Base-by-base conservation (phyloP, 768 basidiomycete genomes). In the Panellus pusillus region DNA sequence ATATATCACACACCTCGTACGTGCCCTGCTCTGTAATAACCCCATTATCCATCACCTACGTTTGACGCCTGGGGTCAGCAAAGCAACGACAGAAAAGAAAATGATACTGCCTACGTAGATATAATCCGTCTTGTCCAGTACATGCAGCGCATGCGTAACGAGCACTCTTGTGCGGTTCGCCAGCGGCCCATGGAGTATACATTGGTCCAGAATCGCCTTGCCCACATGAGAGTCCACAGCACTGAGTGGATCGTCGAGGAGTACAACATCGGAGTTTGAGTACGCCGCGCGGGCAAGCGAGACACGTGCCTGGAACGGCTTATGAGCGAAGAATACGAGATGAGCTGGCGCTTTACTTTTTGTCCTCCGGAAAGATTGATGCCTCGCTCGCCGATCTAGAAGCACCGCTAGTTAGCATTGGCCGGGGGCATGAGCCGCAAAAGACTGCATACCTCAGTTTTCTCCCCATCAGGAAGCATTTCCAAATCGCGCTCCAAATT, bases 201-300 rank as follows among this genome's bases (percentile, higher is more conserved):
- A 87, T 37, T 85, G 71, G 17, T 88, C 80, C 4, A 89, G 60
- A 45, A 89, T 80, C 27, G 75, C 74, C 58, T 83, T 83, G 9
- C 86, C 85, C 5, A 91, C 89, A 59, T 87, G 83, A 0, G 88
- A 81, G 58, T 92, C 90, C 8, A 92, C 84, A 0, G 90, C 89
- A 32, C 84, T 83, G 31, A 93, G 78, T 14, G 91, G 87, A 64
- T 94, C 91, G 63, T 94, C 91, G 27, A 93, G 76, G 13, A 93
- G 78, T 38, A 90, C 82, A 48, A 93, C 77, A 52, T 91, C 86
- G 1, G 86, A 77, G 0, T 77, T 70, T 3, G 87, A 84, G 63
- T 92, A 94, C 1, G 86, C 85, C 0, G 89, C 89, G 24, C 91
- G 74, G 0, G 91, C 91, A 19, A 91, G 71, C 1, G 84, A 86